Evolutionary conservation across 257 asterid genomes (phyloP), one percentile per base, ranked within the genome.

Genomic region (Solanum chmielewskii): DNA sequence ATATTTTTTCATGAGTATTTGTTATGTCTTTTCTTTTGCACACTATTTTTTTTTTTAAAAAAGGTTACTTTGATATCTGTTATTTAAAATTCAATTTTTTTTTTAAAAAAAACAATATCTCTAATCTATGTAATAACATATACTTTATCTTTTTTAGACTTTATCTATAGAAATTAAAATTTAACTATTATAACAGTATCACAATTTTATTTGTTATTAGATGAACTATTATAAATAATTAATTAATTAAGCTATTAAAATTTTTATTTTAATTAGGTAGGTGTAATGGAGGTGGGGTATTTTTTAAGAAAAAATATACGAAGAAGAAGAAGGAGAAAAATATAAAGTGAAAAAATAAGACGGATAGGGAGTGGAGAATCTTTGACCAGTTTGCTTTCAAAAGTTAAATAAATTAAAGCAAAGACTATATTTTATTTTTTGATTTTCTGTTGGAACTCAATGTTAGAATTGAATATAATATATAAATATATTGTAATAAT

Each of bases 321-420:
- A 20, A 25, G 83, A 41, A 76, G 35, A 25, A 77, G n/a, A 44
- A 77, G 15, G 15, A 44, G 84, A 77, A 78, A 77, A 78, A 77
- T 4, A 75, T 75, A 47, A 78, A 78, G 84, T 27, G 84, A n/a
- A 45, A 47, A 18, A 29, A 2, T 13, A 13, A 45, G 21, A 3
- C 16, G 13, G 42, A 78, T 8, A 75, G 62, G 42, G 41, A 37
- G 25, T 14, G 66, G n/a, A 45, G 84, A 78, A 78, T 78, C 27
- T 27, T 78, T 78, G 84, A 78, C 68, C 27, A 78, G 84, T 29
- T 78, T 78, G 15, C 42, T 27, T 78, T 78, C 84, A 45, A 45
- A 45, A 78, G 84, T 47, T 15, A 25, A 13, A 78, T 78, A 15
- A 9, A 47, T 47, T 45, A 47, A 78, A 45, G 84, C 7, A 31